phyloP scores from a whole-genome alignment of 1,284 basidiomycete genomes.

The Moniliella sp. region DNA sequence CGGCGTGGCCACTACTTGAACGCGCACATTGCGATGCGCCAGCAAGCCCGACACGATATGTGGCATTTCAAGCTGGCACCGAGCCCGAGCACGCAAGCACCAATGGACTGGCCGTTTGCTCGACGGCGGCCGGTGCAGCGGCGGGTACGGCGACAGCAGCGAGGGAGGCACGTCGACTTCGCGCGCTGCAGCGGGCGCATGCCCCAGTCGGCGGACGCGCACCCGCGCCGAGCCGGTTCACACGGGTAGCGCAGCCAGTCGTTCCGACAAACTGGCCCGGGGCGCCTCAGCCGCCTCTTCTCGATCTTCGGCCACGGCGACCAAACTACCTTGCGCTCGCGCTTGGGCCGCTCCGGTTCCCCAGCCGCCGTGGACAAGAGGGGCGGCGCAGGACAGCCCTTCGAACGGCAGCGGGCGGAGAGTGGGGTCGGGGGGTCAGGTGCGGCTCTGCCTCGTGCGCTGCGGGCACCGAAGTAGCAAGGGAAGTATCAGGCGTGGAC shows the following conservation, averaged over 20 bases:
- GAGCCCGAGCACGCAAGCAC: conserved; percentile 61
- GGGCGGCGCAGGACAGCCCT: too few species aligned
- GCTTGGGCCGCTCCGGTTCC: too few species aligned
- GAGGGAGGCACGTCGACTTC: conserved; percentile 10
- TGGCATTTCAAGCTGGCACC: conserved; percentile 81
- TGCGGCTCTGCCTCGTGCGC: too few species aligned
- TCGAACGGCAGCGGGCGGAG: too few species aligned
- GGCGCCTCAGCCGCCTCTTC: too few species aligned
- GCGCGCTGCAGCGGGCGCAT: neutral
- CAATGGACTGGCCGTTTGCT: conserved; percentile 39
- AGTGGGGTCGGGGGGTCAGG: too few species aligned
- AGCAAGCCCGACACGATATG: conserved; percentile 60
- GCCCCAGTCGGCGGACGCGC: conserved; percentile 1
- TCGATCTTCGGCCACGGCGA: too few species aligned
- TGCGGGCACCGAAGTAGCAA: conserved; percentile 42
- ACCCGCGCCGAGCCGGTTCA: conserved; percentile 9
- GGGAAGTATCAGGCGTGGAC: conserved; percentile 3
- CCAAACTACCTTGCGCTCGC: too few species aligned
- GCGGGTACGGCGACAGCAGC: conserved; percentile 14
- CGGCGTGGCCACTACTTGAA: conserved; percentile 60
- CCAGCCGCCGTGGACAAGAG: too few species aligned
- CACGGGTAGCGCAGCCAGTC: conserved; percentile 50
- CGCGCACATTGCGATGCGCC: conserved; percentile 47
- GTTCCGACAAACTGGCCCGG: conserved; percentile 53
- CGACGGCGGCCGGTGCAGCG: conserved; percentile 11